These are phyloP conservation scores for Amanita brunnescens DNA, from an alignment of 768 basidiomycete genomes.

Conservation along the genomic window DNA sequence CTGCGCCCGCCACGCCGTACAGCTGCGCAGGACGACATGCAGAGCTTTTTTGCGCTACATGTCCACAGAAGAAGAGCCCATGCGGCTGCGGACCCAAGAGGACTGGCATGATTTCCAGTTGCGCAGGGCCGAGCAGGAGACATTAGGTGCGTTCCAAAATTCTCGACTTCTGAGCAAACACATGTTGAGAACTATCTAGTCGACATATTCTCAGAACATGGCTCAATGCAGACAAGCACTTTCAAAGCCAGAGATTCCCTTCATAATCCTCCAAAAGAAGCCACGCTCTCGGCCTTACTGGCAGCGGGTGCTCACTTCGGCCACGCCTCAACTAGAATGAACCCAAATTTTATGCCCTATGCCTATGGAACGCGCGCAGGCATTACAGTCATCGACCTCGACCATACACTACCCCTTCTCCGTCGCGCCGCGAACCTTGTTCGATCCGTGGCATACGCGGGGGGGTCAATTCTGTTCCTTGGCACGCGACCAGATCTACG, in stretches of 20 bases:
- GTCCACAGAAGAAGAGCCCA: constrained; percentile 19
- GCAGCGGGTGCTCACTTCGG: constrained; percentile 94
- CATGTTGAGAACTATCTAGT: constrained; percentile 31
- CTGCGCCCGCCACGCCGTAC: constrained; percentile 21
- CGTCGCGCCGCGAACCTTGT: constrained; percentile 86
- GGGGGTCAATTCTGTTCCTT: constrained; percentile 84
- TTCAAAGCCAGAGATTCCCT: constrained; percentile 69
- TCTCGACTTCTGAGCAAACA: not conserved
- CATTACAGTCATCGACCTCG: constrained; percentile 89
- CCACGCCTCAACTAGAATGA: constrained; percentile 75
- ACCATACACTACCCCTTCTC: constrained; percentile 86
- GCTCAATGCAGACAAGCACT: constrained; percentile 68
- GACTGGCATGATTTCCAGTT: constrained; percentile 63
- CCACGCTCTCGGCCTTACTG: constrained; percentile 82
- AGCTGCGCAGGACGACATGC: not conserved
- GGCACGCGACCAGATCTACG: constrained; percentile 80
- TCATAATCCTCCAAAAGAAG: constrained; percentile 55
- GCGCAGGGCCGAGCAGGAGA: constrained; percentile 44
- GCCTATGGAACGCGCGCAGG: constrained; percentile 88
- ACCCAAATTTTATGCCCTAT: constrained; percentile 85
- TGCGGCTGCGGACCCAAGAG: constrained; percentile 34
- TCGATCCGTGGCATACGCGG: constrained; percentile 68
- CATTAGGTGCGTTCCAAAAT: constrained; percentile 36
- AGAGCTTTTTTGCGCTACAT: constrained; percentile 13
- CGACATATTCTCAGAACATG: constrained; percentile 55